Evolutionary conservation across 257 asterid genomes (phyloP), one percentile per base, ranked within the genome.

Genomic region (Avicennia marina): DNA sequence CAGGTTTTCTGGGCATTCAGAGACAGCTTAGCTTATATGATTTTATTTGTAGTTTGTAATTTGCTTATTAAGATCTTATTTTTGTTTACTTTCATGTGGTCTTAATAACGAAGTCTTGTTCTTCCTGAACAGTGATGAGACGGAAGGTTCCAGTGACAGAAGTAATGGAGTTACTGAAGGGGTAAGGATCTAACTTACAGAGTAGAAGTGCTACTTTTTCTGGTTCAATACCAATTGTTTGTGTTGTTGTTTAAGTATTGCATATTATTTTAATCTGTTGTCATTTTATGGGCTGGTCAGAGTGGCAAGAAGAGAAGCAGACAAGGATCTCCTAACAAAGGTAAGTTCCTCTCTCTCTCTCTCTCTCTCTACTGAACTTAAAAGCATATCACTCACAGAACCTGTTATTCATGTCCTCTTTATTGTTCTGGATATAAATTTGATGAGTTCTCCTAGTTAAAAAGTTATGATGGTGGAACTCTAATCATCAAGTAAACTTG

Each of bases 91-190:
- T 9, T 17, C n/a, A 2, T 27, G 11, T 42, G 20, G 17, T 10
- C 11, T 17, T 2, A 19, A 22, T 32, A 31, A 33, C 49, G 46
- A 5, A 59, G 10, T 69, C 54, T 69, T 33, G 32, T 58, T 45
- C 53, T 43, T 56, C 36, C 20, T 53, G 52, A 64, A 59, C 83
- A 93, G 97, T 50, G 87, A 72, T 50, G 96, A 82, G 55, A 76
- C 85, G 46, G 91, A 68, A 21, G 91, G 79, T 64, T 89, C 95
- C 52, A 93, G 94, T 67, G 91, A 81, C 62, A 96, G 88, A 80
- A 93, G 97, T 58, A 75, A 83, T 63, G 81, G 82, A 66, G 87
- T 72, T 56, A 75, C 79, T 48, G 60, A 75, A 6, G 68, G 67
- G 85, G 96, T 88, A 45, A 69, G 77, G 12, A 8, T 48, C 51